Base-by-base conservation (phyloP, 306 rosid genomes). In the Acacia crassicarpa region DNA sequence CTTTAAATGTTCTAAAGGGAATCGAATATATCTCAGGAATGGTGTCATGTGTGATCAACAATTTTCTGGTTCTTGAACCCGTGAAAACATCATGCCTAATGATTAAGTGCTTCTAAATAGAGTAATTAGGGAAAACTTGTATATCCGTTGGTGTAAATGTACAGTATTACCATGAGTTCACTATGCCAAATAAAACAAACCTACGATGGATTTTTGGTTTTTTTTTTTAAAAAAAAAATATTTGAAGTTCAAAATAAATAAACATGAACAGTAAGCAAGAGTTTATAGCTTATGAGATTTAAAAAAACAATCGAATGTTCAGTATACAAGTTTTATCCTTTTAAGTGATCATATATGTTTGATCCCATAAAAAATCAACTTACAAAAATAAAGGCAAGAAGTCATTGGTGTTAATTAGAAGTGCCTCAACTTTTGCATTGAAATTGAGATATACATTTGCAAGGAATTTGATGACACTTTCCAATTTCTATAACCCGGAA, bases 401-500 rank as follows among this genome's bases (percentile, higher is more conserved):
- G 48, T 80, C 79, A 65, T 51, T 59, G 75, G 70, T 67, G 70
- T 51, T 77, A 49, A 62, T 73, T 78, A 72, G 59, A 41, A 59
- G 74, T 10, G 41, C 85, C 86, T 49, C 45, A 84, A 85, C 56
- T 80, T 70, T 10, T 79, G 80, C 72, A 80, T 83, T 82, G 77
- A 80, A 85, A 80, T 51, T 87, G 82, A 62, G 73, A 80, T 80
- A 83, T 77, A 80, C 81, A 82, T 51, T 54, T 76, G 72, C 41
- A 41, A 58, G 58, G 78, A 27, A 69, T 79, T 74, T 71, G 80
- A 76, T 12, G 43, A 76, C 76, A 72, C 68, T 80, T 77, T 80
- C 85, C 80, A 38, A 73, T 67, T 78, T 80, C 76, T 80, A 62
- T 78, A 74, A 85, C 74, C 76, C 46, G 14, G 58, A 38, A 38